Evolutionary conservation across 106 monocot species (phyloP), one percentile per base, ranked within the genome.

Genomic region (Iris macrosiphon): DNA sequence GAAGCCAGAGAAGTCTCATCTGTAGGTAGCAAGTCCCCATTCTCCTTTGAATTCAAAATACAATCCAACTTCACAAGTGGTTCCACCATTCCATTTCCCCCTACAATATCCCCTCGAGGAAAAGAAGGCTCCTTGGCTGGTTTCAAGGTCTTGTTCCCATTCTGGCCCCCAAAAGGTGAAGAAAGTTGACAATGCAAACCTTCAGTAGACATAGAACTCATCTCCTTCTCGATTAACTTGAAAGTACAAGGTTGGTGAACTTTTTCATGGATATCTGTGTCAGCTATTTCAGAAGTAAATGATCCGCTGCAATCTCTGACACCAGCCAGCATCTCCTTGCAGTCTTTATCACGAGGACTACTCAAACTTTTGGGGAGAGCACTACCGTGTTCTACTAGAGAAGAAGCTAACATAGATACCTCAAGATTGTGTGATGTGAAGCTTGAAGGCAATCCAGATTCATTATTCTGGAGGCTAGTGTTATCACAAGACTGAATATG

Each of bases 161-260:
- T 66, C 49, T 32, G 27, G 61, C 41, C 65, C 0, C n/a, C 51
- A 8, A 61, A 40, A 19, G 25, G 16, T 16, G 62, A 34, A 49
- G 40, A 59, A 28, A 39, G 52, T 22, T 62, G 44, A 59, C 40
- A 28, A 18, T 31, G 13, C 54, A 49, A 29, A 30, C 18, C 17
- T 61, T 69, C 60, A 25, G 17, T 28, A 7, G 48, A 43, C 41
- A 51, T 14, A 40, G 20, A 9, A 66, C 8, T 60, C 18, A 59
- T 12, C 22, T 50, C 29, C 15, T 67, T 67, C 26, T 69, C 68
- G 30, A 18, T 28, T 11, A 22, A 49, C 29, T 58, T 56, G 25
- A 41, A 48, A 32, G 57, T 60, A 69, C 52, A 70, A 55, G 51
- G 39, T 21, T 71, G 49, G 11, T 50, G 19, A 54, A 13, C 54